phyloP scores from a whole-genome alignment of 345 rosid species.

The Eucalyptus melliodora region DNA sequence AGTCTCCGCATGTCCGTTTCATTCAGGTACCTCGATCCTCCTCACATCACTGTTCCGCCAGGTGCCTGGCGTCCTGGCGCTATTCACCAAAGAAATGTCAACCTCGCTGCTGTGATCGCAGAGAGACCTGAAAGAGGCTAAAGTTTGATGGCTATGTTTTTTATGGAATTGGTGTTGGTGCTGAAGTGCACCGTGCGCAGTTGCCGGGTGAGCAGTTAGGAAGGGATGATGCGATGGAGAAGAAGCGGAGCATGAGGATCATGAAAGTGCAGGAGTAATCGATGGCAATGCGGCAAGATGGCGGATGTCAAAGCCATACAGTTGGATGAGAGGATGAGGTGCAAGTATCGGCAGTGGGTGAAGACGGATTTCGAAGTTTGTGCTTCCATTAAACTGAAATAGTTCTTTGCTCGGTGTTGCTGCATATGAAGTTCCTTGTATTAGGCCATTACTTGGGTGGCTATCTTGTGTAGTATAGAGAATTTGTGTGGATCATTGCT shows the following conservation, averaged over 20 bases:
- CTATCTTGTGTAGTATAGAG: neutral
- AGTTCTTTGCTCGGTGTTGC: neutral
- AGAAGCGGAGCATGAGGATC: neutral
- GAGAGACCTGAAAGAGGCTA: neutral
- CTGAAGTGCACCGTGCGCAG: neutral
- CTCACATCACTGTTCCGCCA: neutral
- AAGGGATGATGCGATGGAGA: neutral
- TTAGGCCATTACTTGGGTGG: neutral
- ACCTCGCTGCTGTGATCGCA: neutral
- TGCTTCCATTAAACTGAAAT: neutral
- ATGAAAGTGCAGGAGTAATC: neutral
- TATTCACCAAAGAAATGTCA: neutral
- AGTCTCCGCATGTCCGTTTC: neutral
- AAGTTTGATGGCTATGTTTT: neutral
- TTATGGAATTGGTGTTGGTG: neutral
- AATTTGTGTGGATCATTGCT: neutral
- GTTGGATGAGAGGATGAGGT: neutral
- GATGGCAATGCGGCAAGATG: neutral
- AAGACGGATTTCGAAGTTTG: neutral
- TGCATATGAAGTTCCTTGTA: neutral
- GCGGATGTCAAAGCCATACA: neutral
- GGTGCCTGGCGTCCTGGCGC: neutral
- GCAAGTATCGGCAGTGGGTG: neutral
- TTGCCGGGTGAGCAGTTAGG: neutral
- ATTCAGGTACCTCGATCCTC: conserved; percentile 73